These are phyloP conservation scores for Globisporangium heterothallicum DNA, from an alignment of 352 stramenopile species.

Conservation along the genomic window DNA sequence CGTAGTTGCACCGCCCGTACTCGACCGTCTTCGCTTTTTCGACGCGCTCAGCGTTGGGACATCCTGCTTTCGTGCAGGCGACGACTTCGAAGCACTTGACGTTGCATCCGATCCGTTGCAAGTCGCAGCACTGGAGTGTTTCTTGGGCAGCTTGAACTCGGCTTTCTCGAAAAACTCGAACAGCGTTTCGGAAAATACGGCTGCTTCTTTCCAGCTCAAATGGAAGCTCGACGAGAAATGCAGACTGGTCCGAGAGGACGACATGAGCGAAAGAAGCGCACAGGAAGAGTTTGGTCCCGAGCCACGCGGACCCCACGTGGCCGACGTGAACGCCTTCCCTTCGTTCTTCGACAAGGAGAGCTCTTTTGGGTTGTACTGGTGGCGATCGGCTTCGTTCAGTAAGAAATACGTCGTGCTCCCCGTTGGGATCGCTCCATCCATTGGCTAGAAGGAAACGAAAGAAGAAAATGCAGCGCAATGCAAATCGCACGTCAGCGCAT, in stretches of 20 bases:
- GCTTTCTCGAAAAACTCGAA: slow-evolving; percentile 52
- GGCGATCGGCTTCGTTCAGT: slow-evolving; percentile 56
- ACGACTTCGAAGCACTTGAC: too few relatives aligned
- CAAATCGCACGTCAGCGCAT: too few relatives aligned
- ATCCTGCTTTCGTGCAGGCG: background rate
- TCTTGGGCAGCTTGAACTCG: slow-evolving; percentile 26
- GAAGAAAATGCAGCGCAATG: too few relatives aligned
- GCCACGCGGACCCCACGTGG: slow-evolving; percentile 65
- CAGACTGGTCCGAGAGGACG: slow-evolving; percentile 51
- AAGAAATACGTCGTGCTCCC: slow-evolving; percentile 56
- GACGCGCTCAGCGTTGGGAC: slow-evolving; percentile 11
- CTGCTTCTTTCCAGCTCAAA: slow-evolving; percentile 67
- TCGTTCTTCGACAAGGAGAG: slow-evolving; percentile 78
- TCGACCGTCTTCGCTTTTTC: slow-evolving; percentile 17
- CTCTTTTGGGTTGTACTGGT: slow-evolving; percentile 80
- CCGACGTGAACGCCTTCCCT: slow-evolving; percentile 45
- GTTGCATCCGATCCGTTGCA: background rate
- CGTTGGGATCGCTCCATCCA: slow-evolving; percentile 20
- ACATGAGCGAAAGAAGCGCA: slow-evolving; percentile 57
- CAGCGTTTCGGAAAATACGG: slow-evolving; percentile 66
- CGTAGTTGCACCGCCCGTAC: background rate
- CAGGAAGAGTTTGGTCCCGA: slow-evolving; percentile 69
- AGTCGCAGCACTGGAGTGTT: background rate
- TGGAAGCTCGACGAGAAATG: slow-evolving; percentile 78
- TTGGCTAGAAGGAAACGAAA: slow-evolving; percentile 11